Conservation (phyloP, 805 yeast genomes). For the Kluyveromyces siamensis region DNA sequence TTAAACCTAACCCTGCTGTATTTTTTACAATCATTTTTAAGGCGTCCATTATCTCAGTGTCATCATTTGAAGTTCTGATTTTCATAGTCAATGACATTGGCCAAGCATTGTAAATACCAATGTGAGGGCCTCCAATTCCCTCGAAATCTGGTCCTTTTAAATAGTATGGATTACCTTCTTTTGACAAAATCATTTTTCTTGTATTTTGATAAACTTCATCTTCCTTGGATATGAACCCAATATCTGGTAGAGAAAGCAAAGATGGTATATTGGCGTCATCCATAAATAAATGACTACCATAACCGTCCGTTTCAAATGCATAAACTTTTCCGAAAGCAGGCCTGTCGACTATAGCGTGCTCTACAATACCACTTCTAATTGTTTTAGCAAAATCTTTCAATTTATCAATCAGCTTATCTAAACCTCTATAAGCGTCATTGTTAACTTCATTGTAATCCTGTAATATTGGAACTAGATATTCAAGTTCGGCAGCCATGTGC, state of each 20-base stretch:
- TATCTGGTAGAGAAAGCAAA: constrained; percentile 65
- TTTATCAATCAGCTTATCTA: constrained; percentile 20
- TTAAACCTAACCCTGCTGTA: constrained; percentile 69
- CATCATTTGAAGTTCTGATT: constrained; percentile 67
- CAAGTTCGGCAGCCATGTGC: constrained; percentile 57
- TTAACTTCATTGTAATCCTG: constrained; percentile 7
- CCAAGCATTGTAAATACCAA: constrained; percentile 78
- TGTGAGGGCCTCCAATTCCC: constrained; percentile 90
- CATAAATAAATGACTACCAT: constrained; percentile 64
- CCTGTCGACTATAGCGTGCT: constrained; percentile 59
- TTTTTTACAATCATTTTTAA: constrained; percentile 44
- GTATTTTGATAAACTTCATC: constrained; percentile 70
- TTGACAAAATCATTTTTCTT: constrained; percentile 61
- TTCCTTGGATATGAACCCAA: constrained; percentile 47
- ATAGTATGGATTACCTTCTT: constrained; percentile 70
- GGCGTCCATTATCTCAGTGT: constrained; percentile 49
- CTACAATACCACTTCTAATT: constrained; percentile 48
- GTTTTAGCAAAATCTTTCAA: constrained; percentile 32
- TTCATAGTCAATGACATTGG: constrained; percentile 77
- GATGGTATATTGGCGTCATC: constrained; percentile 92
- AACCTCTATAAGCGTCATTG: constrained; percentile 24
- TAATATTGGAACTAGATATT: constrained; percentile 27
- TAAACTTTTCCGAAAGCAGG: constrained; percentile 65
- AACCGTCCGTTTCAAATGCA: constrained; percentile 88
- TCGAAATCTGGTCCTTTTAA: constrained; percentile 51